phyloP scores from a whole-genome alignment of 2,329 filamentous ascomycete genomes.

The Bipolaris zeicola region DNA sequence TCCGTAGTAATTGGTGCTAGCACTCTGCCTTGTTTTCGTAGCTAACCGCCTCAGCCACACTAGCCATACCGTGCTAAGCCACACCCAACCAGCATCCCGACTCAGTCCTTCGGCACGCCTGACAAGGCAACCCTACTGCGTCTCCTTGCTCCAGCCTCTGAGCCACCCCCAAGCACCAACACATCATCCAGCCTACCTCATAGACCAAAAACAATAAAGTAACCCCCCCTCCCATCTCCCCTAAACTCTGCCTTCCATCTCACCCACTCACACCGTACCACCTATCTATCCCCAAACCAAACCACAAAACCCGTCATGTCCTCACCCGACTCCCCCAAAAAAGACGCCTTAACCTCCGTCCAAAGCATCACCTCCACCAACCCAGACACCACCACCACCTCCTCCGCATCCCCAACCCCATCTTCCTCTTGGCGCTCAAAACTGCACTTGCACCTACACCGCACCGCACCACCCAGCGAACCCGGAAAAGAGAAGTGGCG shows the following conservation, averaged over 20 bases:
- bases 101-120: background rate
- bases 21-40: background rate
- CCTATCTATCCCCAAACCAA: background rate
- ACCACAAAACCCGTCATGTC: background rate
- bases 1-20: no score
- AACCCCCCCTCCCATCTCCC: background rate
- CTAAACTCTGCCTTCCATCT: background rate
- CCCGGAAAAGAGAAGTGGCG: conserved; percentile 31
- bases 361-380: background rate
- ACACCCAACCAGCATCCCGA: background rate
- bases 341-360: background rate
- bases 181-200: background rate
- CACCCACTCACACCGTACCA: background rate
- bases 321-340: background rate
- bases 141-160: background rate
- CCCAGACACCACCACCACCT: background rate
- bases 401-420: background rate
- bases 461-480: background rate
- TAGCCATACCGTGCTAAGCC: background rate
- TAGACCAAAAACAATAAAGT: background rate
- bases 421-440: conserved; percentile 18
- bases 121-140: background rate
- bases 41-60: background rate
- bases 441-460: conserved; percentile 2
- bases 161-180: background rate